Percentiles rank a stretch among this genome's conserved stretches.
Conservation (phyloP, 1,139 yeast species). For the Yamadazyma membranifaciens region DNA sequence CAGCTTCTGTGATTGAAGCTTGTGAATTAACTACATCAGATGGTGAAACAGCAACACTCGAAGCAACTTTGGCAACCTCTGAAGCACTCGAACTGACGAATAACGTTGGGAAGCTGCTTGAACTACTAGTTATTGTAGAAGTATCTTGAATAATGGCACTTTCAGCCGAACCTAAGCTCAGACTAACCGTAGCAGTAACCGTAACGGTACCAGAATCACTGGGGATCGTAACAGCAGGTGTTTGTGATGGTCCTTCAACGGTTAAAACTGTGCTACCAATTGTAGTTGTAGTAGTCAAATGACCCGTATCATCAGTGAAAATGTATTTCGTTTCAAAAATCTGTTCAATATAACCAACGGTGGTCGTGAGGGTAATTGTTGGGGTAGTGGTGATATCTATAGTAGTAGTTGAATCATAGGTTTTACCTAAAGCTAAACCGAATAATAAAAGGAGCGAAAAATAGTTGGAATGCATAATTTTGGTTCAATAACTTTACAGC, state of each 20-base stretch:
- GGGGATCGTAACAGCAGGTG: conserved; percentile 6
- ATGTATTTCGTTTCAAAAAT: conserved; percentile 36
- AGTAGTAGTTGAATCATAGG: conserved; percentile 16
- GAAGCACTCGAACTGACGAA: background rate
- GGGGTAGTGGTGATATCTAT: conserved; percentile 30
- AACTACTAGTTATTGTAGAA: conserved; percentile 2
- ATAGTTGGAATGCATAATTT: conserved; percentile 16
- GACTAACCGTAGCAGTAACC: conserved; percentile 7
- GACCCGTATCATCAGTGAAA: conserved; percentile 30
- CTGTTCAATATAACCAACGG: conserved; percentile 26
- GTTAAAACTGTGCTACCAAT: conserved; percentile 23
- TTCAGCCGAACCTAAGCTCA: conserved; percentile 6
- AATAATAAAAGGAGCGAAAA: conserved; percentile 19
- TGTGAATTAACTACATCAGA: no score
- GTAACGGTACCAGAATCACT: conserved; percentile 6
- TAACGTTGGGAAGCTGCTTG: background rate
- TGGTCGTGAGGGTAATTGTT: conserved; percentile 28
- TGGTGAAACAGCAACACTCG: no score
- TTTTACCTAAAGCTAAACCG: conserved; percentile 15
- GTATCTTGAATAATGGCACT: conserved; percentile 3
- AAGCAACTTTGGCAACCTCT: background rate
- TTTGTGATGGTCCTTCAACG: conserved; percentile 11
- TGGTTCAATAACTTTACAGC: no score
- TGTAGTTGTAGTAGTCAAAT: conserved; percentile 32
- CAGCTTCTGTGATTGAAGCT: no score